A percentile compares a stretch with the other conserved stretches of the same genome.
phyloP scores from a whole-genome alignment of 768 basidiomycete genomes.

The Candolleomyces efflorescens region DNA sequence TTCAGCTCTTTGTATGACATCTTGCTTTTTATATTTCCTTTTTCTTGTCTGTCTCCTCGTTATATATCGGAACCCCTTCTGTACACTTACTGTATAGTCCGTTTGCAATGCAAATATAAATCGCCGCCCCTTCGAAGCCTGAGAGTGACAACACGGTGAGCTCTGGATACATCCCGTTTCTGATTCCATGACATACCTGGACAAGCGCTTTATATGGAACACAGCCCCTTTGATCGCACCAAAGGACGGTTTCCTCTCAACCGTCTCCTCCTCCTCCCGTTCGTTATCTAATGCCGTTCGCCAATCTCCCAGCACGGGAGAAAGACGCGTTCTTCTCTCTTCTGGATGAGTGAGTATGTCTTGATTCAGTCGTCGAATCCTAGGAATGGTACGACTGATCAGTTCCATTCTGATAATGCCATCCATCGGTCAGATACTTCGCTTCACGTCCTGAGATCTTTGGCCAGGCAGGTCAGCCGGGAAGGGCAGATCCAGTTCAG shows the following conservation, averaged over 20 bases:
- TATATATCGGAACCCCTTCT: slow-evolving; percentile 5
- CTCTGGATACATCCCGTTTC: too few relatives aligned
- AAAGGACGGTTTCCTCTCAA: not conserved
- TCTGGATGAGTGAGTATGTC: slow-evolving; percentile 64
- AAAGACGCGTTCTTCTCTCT: slow-evolving; percentile 81
- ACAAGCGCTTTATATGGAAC: slow-evolving; percentile 2
- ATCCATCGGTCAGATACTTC: slow-evolving; percentile 53
- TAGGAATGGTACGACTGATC: slow-evolving; percentile 11
- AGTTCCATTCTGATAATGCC: not conserved
- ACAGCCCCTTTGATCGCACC: not conserved
- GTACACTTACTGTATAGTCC: slow-evolving; percentile 10
- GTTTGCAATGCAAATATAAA: slow-evolving; percentile 3
- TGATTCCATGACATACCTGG: not conserved
- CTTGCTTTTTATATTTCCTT: not conserved
- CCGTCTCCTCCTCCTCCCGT: not conserved
- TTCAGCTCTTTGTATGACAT: not conserved
- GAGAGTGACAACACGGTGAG: not conserved
- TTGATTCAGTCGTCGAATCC: slow-evolving; percentile 11
- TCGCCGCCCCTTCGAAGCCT: not conserved
- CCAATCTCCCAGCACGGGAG: slow-evolving; percentile 60
- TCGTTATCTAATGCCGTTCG: slow-evolving; percentile 55
- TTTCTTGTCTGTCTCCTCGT: not conserved
- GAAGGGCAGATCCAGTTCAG: slow-evolving; percentile 15
- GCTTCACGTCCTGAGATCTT: slow-evolving; percentile 66
- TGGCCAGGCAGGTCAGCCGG: slow-evolving; percentile 17